Conservation (phyloP, 2,329 filamentous ascomycete species). For the Colletotrichum nymphaeae region DNA sequence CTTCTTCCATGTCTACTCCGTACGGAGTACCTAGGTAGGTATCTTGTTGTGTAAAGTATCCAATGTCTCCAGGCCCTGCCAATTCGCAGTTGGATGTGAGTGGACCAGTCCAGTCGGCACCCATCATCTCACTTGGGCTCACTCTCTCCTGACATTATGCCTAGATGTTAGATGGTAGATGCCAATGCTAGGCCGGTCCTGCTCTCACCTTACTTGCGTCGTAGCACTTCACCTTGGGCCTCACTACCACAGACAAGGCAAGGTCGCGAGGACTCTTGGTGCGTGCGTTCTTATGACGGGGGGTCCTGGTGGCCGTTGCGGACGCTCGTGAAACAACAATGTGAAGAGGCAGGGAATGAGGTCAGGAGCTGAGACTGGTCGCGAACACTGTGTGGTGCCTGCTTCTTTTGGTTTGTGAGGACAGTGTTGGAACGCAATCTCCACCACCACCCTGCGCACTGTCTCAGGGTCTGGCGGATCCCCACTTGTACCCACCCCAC, state of each 20-base stretch:
- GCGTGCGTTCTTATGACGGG: conserved; percentile 16
- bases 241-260: conserved; percentile 33
- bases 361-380: conserved; percentile 14
- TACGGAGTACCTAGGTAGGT: no score
- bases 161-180: not conserved
- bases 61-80: conserved; percentile 1
- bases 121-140: not conserved
- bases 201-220: conserved; percentile 1
- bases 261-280: conserved; percentile 25
- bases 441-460: conserved; percentile 7
- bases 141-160: not conserved
- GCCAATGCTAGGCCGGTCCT: not conserved
- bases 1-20: no score
- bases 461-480: conserved; percentile 25
- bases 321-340: conserved; percentile 35
- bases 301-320: conserved; percentile 33
- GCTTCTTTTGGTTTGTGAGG: fast-evolving
- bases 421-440: conserved; percentile 19
- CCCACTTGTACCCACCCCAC: conserved; percentile 17
- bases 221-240: conserved; percentile 3
- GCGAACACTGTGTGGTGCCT: conserved; percentile 4
- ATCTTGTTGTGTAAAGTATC: not conserved
- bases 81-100: not conserved
- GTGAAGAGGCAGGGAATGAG: conserved; percentile 31
- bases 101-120: not conserved